Conservation (phyloP, 192 early-diverging fungal genomes). For the Rhizophagus prolifer region DNA sequence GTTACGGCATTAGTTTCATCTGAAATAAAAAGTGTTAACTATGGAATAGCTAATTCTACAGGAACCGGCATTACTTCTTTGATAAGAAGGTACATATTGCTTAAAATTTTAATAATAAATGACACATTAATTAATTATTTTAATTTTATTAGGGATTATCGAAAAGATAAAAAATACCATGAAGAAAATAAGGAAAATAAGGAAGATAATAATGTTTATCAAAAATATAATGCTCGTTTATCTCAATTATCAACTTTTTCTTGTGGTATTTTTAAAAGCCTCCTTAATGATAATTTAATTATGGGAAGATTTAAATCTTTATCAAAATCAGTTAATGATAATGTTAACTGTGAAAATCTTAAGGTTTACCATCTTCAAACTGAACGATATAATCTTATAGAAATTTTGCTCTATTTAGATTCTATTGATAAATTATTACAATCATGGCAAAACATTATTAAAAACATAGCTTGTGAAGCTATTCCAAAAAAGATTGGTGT, state of each 20-base stretch:
- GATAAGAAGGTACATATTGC: not conserved
- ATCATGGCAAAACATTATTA: too few relatives aligned
- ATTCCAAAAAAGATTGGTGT: not conserved
- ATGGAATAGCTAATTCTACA: not conserved
- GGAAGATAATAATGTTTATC: too few relatives aligned
- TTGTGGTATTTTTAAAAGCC: too few relatives aligned
- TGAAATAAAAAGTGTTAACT: not conserved
- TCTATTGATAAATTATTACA: not conserved
- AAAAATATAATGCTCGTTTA: too few relatives aligned
- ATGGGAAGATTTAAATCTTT: not conserved
- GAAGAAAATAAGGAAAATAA: too few relatives aligned
- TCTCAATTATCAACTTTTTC: too few relatives aligned
- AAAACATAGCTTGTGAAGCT: too few relatives aligned
- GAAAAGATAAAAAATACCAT: too few relatives aligned
- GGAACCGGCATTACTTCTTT: not conserved
- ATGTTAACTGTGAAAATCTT: not conserved
- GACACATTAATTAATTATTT: not conserved
- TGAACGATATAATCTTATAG: not conserved
- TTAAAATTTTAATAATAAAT: not conserved
- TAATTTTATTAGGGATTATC: too few relatives aligned
- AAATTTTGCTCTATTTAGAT: not conserved
- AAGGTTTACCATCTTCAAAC: not conserved
- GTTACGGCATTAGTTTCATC: not conserved
- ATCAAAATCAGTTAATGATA: not conserved
- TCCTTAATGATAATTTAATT: not conserved